Percentiles rank a stretch among this genome's conserved stretches.
phyloP scores from a whole-genome alignment of 306 rosid species.

The Cicer cuneatum region DNA sequence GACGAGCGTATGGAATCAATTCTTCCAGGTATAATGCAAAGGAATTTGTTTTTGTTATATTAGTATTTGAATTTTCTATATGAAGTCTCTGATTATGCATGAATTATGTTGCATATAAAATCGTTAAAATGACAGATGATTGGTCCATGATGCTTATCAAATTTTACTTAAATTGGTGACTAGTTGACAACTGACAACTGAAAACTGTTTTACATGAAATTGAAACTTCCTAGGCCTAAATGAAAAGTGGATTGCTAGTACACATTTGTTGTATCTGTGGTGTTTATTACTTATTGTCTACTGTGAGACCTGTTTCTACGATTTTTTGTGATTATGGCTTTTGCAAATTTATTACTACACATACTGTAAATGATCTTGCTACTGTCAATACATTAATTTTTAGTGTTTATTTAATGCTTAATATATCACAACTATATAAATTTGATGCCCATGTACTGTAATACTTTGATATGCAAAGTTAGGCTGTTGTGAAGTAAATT shows the following conservation, averaged over 20 bases:
- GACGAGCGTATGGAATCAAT: conserved; percentile 96
- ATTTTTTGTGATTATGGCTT: neutral
- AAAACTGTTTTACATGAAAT: conserved; percentile 21
- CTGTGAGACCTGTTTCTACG: conserved; percentile 9
- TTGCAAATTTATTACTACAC: conserved; percentile 31
- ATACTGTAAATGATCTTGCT: neutral
- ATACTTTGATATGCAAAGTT: conserved; percentile 15
- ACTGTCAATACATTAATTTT: conserved; percentile 4
- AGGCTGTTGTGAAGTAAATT: conserved; percentile 38
- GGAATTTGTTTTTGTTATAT: conserved; percentile 13
- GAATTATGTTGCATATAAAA: conserved; percentile 28
- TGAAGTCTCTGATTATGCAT: conserved; percentile 10
- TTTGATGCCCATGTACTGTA: conserved; percentile 17
- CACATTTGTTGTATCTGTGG: neutral
- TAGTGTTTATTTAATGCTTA: conserved; percentile 1
- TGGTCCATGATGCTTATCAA: conserved; percentile 4
- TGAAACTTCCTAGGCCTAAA: conserved; percentile 13
- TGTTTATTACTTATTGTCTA: conserved; percentile 30
- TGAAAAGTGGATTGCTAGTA: conserved; percentile 18
- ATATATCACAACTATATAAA: conserved; percentile 3
- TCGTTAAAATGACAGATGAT: neutral
- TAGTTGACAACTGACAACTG: neutral
- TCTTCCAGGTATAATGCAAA: conserved; percentile 76
- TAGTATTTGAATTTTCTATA: conserved; percentile 6
- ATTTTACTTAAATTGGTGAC: conserved; percentile 27